Conservation (phyloP, 768 basidiomycete genomes). For the Termitomyces sp. region DNA sequence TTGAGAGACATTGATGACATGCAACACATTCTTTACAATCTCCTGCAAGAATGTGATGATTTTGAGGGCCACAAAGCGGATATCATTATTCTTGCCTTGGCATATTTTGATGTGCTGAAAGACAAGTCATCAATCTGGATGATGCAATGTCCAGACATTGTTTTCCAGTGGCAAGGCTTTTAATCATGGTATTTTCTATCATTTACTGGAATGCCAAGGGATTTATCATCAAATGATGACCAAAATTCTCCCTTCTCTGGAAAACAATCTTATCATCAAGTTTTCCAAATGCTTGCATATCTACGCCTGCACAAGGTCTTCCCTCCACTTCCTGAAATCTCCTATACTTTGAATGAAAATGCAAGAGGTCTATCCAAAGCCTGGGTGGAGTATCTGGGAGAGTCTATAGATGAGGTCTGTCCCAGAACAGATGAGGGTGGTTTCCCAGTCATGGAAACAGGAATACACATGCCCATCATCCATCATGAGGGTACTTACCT, state of each 20-base stretch:
- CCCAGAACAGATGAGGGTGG: background rate
- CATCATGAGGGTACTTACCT: too few species aligned
- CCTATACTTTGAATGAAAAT: background rate
- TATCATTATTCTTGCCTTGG: background rate
- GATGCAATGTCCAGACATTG: too few species aligned
- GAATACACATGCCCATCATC: too few species aligned
- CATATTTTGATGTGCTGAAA: background rate
- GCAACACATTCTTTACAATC: background rate
- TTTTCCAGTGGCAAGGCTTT: background rate
- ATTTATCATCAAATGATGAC: too few species aligned
- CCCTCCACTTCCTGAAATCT: background rate
- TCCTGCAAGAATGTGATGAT: background rate
- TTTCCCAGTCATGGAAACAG: background rate
- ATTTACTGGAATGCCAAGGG: too few species aligned
- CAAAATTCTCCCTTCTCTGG: too few species aligned
- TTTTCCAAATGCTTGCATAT: background rate
- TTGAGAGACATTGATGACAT: slow-evolving; percentile 1
- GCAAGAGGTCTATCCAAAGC: background rate
- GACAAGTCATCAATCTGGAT: too few species aligned
- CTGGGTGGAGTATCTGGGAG: background rate
- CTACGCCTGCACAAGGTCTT: slow-evolving; percentile 1
- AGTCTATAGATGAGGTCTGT: background rate
- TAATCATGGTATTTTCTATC: background rate
- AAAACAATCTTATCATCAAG: background rate
- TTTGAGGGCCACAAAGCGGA: background rate